Evolutionary conservation across 1,284 basidiomycete genomes (phyloP).

Genomic region (Malassezia equina): DNA sequence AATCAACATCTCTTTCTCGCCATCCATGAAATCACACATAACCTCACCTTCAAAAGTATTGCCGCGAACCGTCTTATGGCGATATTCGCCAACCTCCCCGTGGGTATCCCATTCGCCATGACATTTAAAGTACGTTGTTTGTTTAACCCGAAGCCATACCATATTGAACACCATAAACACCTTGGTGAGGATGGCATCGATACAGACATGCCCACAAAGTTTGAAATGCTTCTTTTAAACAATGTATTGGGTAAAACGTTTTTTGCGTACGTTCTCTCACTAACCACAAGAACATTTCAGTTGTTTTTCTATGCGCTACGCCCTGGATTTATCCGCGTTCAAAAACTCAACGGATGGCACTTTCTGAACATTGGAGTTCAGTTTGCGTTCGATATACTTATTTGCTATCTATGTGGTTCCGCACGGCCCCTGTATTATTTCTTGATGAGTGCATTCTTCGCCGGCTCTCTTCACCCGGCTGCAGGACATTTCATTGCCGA

Average conservation of each 20-base stretch:
- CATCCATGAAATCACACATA: conserved; percentile 97
- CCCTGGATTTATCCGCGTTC: conserved; percentile 81
- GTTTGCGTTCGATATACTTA: conserved; percentile 61
- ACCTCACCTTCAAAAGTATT: conserved; percentile 79
- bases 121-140: conserved; percentile 63
- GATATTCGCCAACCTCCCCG: conserved; percentile 80
- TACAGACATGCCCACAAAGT: conserved; percentile 76
- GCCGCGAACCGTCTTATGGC: conserved; percentile 75
- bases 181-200: conserved; percentile 93
- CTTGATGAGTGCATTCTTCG: conserved; percentile 79
- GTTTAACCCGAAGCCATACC: conserved; percentile 55
- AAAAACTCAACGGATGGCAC: conserved; percentile 75
- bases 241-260: conserved; percentile 96
- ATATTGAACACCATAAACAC: conserved; percentile 74
- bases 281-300: conserved; percentile 63
- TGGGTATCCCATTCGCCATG: conserved; percentile 87
- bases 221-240: conserved; percentile 76
- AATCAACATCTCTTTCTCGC: conserved; percentile 97
- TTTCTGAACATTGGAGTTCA: conserved; percentile 64
- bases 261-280: conserved; percentile 57
- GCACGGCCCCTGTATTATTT: conserved; percentile 58
- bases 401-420: conserved; percentile 26
- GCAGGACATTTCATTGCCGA: conserved; percentile 97
- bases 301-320: conserved; percentile 95
- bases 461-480: conserved; percentile 84